Base-by-base conservation (phyloP, 306 rosid genomes). In the Prunus fruticosa region DNA sequence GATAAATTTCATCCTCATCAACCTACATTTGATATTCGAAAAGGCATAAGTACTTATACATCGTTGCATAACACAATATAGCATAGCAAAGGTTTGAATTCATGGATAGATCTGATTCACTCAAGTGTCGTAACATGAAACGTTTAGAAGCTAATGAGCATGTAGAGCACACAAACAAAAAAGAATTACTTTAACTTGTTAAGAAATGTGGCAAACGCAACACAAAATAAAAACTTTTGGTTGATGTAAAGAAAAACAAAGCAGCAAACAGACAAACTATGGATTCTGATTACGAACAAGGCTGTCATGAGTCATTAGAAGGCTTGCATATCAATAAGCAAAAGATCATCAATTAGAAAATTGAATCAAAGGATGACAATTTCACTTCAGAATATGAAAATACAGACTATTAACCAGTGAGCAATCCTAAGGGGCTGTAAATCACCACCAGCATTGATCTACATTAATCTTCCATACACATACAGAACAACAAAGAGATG, bases 1-100 rank as follows among this genome's bases (percentile, higher is more conserved):
- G 82, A 63, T 84, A 89, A 74, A 85, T 71, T 72, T 90, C 97
- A 88, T 95, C 97, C 85, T 90, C 92, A 70, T 92, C 92, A 80
- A 90, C 97, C 97, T 95, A 83, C 80, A 80, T 75, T 85, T 58
- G n/a, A 74, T 66, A 69, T 79, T 72, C 69, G 8, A 64, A 64
- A 15, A 12, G 53, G 34, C 63, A 75, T 78, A 51, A 74, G 76
- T 71, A 73, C 14, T 49, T 30, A 54, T 71, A 84, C 64, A 49
- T 47, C 50, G 34, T 67, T 62, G 63, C 63, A 76, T 13, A 47
- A 71, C 45, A 60, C 49, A 11, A 65, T 70, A 70, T 18, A 69
- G 73, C 78, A 63, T 60, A 38, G 65, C 30, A 50, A 56, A 78
- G 38, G 51, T 52, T 71, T 64, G 43, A 80, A 75, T 50, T 54